A percentile compares a stretch with the other conserved stretches of the same genome.
Evolutionary conservation across 1,284 basidiomycete species (phyloP).

Genomic region (Marasmius fiardii): DNA sequence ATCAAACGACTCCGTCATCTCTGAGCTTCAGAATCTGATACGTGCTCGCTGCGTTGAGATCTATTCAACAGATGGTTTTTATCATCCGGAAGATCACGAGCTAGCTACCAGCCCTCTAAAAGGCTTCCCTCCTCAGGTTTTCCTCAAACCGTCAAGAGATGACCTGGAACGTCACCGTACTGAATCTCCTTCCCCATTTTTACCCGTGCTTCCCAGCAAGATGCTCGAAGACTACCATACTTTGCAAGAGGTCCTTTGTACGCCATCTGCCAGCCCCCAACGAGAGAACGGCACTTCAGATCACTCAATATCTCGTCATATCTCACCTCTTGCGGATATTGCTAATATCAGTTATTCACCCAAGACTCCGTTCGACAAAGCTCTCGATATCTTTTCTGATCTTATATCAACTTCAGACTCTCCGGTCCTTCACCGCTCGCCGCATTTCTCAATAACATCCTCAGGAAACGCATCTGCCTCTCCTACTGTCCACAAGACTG

Average conservation of each 20-base stretch:
- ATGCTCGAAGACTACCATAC: conserved; percentile 1
- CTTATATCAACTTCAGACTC: conserved; percentile 3
- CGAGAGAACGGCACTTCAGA: background rate
- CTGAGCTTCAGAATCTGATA: background rate
- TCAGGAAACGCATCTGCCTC: background rate
- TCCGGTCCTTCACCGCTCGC: conserved; percentile 6
- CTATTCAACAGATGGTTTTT: background rate
- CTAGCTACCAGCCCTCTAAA: background rate
- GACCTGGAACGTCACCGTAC: background rate
- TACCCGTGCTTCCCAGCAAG: conserved; percentile 3
- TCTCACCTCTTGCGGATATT: conserved; percentile 5
- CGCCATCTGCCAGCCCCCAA: conserved; percentile 1
- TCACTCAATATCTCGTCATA: background rate
- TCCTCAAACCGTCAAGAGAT: background rate
- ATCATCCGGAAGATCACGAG: background rate
- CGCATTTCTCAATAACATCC: too few relatives aligned
- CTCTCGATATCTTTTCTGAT: background rate
- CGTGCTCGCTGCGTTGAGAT: background rate
- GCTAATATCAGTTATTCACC: conserved; percentile 6
- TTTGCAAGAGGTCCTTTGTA: conserved; percentile 2
- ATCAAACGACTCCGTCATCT: background rate
- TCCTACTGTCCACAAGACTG: background rate
- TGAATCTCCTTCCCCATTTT: background rate
- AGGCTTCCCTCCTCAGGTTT: background rate
- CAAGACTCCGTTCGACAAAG: background rate